A percentile compares a stretch with the other conserved stretches of the same genome.
phyloP scores from a whole-genome alignment of 352 stramenopile genomes.

The Saprolegnia diclina region DNA sequence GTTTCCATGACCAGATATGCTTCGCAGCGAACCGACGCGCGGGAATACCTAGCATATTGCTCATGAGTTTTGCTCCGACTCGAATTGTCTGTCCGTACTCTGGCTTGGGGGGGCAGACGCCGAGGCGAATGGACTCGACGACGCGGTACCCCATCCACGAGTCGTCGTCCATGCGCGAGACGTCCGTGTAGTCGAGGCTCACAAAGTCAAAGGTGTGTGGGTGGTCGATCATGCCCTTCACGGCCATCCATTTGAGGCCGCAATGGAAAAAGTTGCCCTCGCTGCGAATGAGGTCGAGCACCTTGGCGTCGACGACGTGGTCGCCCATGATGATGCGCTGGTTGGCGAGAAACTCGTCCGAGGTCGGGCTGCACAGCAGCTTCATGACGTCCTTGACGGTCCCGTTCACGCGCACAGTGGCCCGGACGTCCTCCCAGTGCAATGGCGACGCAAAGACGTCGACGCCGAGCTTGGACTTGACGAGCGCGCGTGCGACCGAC shows the following conservation, averaged over 20 bases:
- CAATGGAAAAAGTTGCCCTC: slow-evolving; percentile 65
- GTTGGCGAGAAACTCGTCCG: slow-evolving; percentile 48
- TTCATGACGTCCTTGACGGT: slow-evolving; percentile 82
- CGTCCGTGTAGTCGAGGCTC: slow-evolving; percentile 80
- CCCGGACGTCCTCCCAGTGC: slow-evolving; percentile 67
- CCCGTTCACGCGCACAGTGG: slow-evolving; percentile 62
- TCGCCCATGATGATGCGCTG: slow-evolving; percentile 38
- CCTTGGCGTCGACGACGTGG: slow-evolving; percentile 57
- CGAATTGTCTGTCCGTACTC: slow-evolving; percentile 38
- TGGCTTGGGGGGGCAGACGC: slow-evolving; percentile 42
- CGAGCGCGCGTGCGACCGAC: slow-evolving; percentile 9
- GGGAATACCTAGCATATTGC: slow-evolving; percentile 24
- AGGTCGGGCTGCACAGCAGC: slow-evolving; percentile 50
- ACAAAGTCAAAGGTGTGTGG: slow-evolving; percentile 54
- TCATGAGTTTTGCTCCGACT: neutral
- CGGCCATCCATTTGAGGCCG: slow-evolving; percentile 73
- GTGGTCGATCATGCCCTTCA: slow-evolving; percentile 47
- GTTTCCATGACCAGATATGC: slow-evolving; percentile 76
- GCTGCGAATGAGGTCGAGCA: slow-evolving; percentile 59
- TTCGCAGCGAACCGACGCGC: slow-evolving; percentile 71
- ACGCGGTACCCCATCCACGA: slow-evolving; percentile 72
- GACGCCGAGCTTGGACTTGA: slow-evolving; percentile 65
- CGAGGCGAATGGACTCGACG: slow-evolving; percentile 73
- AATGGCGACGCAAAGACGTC: slow-evolving; percentile 62
- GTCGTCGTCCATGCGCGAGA: slow-evolving; percentile 49